Conservation (phyloP, 306 rosid genomes). For the Quercus parvula region DNA sequence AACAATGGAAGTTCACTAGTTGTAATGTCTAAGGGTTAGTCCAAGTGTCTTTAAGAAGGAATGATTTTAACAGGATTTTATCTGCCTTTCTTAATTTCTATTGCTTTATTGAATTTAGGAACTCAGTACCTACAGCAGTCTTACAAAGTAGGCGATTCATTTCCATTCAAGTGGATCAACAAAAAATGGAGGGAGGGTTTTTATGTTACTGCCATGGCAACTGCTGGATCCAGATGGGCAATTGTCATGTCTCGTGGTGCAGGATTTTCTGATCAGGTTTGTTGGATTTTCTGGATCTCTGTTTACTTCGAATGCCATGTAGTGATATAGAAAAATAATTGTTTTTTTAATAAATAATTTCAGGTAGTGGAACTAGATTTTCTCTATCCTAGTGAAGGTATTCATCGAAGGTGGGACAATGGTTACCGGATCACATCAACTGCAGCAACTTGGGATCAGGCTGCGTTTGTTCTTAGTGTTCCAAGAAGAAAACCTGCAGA, state of each 20-base stretch:
- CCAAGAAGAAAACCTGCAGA: constrained; percentile 87
- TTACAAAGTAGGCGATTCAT: constrained; percentile 81
- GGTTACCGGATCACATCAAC: constrained; percentile 89
- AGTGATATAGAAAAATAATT: not conserved
- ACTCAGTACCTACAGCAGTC: constrained; percentile 77
- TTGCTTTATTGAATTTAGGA: constrained; percentile 41
- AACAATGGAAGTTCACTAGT: constrained; percentile 76
- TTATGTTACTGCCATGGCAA: constrained; percentile 80
- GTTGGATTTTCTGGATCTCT: not conserved
- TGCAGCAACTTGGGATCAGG: constrained; percentile 90
- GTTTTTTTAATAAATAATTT: constrained; percentile 6
- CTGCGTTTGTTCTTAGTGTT: constrained; percentile 83
- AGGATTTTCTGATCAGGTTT: constrained; percentile 71
- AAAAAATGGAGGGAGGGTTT: constrained; percentile 90
- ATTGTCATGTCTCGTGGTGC: constrained; percentile 88
- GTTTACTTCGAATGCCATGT: not conserved
- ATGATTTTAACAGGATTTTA: not conserved
- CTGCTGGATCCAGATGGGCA: constrained; percentile 74
- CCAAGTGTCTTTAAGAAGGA: not conserved
- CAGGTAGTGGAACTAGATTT: constrained; percentile 92
- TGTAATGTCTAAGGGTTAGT: constrained; percentile 88
- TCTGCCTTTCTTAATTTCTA: constrained; percentile 1
- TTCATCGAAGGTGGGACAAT: constrained; percentile 74
- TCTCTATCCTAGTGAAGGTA: constrained; percentile 87
- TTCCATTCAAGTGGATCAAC: constrained; percentile 90